A percentile compares a stretch with the other conserved stretches of the same genome.
Conservation (phyloP, 2,329 filamentous ascomycete genomes). For the Aspergillus sclerotialis region DNA sequence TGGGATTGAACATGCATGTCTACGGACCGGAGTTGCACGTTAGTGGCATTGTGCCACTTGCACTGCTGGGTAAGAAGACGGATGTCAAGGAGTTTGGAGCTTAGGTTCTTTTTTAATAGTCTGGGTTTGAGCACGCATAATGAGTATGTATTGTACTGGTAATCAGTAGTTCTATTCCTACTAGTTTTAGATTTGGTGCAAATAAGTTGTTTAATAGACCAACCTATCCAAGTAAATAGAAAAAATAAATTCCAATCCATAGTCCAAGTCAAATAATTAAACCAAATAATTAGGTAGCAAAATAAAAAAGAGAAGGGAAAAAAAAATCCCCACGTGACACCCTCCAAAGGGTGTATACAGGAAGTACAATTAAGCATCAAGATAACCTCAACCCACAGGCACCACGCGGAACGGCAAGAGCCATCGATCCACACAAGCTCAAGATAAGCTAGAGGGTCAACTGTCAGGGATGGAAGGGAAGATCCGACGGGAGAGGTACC, state of each 20-base stretch:
- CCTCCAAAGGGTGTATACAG: constrained; percentile 4
- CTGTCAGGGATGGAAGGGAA: constrained; percentile 1
- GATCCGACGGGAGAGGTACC: constrained; percentile 4
- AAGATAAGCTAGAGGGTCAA: not conserved
- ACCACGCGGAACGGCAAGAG: not conserved
- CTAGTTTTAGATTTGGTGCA: too few species aligned
- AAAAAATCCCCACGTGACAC: constrained; percentile 5
- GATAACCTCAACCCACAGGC: constrained; percentile 1
- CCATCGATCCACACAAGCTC: constrained; percentile 1
- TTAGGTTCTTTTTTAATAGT: constrained; percentile 21
- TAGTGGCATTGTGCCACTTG: constrained; percentile 90
- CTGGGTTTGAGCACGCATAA: too few species aligned
- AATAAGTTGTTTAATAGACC: too few species aligned
- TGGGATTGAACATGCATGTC: constrained; percentile 91
- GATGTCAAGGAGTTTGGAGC: constrained; percentile 54
- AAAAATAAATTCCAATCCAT: not conserved
- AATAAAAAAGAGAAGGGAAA: constrained; percentile 4
- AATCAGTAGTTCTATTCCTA: constrained; percentile 16
- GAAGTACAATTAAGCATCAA: constrained; percentile 1
- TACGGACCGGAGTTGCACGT: constrained; percentile 80
- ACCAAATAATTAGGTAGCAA: not conserved
- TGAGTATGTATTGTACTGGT: too few species aligned
- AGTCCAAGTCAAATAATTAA: not conserved
- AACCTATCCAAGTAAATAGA: not conserved
- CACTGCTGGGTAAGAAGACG: constrained; percentile 60